Evolutionary conservation across 192 early-diverging fungal species (phyloP), one percentile per base, ranked within the genome.

Genomic region (Diversispora eburnea): DNA sequence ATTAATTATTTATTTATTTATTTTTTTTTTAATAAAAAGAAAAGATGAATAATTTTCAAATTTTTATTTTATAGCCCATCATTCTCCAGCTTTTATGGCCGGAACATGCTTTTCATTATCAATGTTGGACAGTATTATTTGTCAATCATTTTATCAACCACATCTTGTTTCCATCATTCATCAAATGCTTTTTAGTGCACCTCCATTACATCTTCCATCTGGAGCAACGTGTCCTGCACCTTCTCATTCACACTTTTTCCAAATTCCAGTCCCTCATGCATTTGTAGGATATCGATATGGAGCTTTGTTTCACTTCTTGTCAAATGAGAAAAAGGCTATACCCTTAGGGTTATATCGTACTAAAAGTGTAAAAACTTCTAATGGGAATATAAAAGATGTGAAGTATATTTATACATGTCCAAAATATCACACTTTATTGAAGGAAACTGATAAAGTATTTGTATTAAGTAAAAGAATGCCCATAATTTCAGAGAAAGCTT

Each of bases 111-210:
- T 73, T 42, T 64, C 72, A 3, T 54, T 64, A 52, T 73, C 72
- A 22, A 73, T 73, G 72, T 19, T 73, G 3, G 72, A 73, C 43
- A 73, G 72, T 43, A 73, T 73, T 13, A 73, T 73, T 43, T 73
- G 72, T 54, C 72, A 73, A 64, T 73, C 72, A 19, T 73, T 63
- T 62, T 73, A 73, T 64, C 72, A 73, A 49, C 72, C 72, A 52
- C 72, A 73, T 17, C n/a, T 73, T 0, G 72, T 73, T 19, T 47
- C 61, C 1, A 73, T 64, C 48, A 73, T 73, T 45, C 19, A 73
- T 9, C 72, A 73, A 54, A 42, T 73, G 25, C 61, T 73, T 45
- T 73, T 73, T 63, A 60, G 72, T 12, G 72, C 72, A 0, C 72
- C 59, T 5, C 72, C 72, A n/a, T 56, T 73, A n/a, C 72, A 63